Evolutionary conservation across 2,329 filamentous ascomycete species (phyloP).

Genomic region (Hortaea werneckii): DNA sequence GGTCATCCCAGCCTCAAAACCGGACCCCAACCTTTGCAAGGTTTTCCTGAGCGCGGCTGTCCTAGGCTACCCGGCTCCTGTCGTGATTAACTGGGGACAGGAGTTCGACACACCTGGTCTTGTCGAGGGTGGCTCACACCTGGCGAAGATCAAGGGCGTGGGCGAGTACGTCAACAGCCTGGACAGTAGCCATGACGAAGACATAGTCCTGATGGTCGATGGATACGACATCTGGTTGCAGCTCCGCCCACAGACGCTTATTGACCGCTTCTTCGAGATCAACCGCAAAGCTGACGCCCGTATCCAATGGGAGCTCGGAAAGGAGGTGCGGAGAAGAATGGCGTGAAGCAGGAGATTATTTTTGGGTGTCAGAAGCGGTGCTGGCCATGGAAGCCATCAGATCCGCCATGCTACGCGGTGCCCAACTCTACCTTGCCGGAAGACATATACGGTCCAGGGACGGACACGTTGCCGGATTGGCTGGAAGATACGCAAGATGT

Average conservation of each 20-base stretch:
- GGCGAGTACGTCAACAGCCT: conserved; percentile 15
- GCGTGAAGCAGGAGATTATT: conserved; percentile 44
- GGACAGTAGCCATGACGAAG: conserved; percentile 23
- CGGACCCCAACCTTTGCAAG: conserved; percentile 6
- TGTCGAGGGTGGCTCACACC: conserved; percentile 1
- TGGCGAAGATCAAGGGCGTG: conserved; percentile 17
- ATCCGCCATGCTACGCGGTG: conserved; percentile 43
- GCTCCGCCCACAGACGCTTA: conserved; percentile 51
- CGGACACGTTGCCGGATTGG: conserved; percentile 25
- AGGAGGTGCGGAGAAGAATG: conserved; percentile 12
- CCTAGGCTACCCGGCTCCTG: conserved; percentile 28
- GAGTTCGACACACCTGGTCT: conserved; percentile 4
- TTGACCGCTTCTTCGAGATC: conserved; percentile 27
- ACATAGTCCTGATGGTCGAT: conserved; percentile 55
- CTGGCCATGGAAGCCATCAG: conserved; percentile 30
- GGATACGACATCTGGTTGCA: conserved; percentile 56
- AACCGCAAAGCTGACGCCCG: conserved; percentile 34
- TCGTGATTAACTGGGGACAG: conserved; percentile 1
- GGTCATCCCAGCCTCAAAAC: conserved; percentile 5
- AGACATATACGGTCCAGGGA: conserved; percentile 38
- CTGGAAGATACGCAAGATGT: conserved; percentile 32
- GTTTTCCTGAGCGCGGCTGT: conserved; percentile 2
- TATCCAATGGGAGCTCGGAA: conserved; percentile 29
- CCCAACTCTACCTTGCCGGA: conserved; percentile 42
- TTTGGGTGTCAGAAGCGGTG: conserved; percentile 48